phyloP scores from a whole-genome alignment of 352 stramenopile genomes.

The Globisporangium echinulatum region DNA sequence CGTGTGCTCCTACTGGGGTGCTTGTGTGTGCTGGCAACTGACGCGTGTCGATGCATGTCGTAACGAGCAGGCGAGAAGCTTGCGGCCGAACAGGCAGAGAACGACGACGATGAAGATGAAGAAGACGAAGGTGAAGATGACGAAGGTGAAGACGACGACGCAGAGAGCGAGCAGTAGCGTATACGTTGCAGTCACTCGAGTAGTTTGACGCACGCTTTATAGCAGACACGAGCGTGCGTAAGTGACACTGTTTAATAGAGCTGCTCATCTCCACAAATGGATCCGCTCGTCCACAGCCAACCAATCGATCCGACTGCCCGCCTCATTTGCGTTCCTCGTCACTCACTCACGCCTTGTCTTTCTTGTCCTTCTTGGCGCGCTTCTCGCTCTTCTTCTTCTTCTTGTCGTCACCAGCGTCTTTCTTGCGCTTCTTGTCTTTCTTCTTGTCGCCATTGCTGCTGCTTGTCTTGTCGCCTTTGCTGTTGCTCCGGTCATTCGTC shows the following conservation, averaged over 20 bases:
- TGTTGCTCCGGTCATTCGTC: slow-evolving; percentile 20
- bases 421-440: slow-evolving; percentile 47
- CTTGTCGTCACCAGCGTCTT: slow-evolving; percentile 49
- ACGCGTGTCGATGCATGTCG: neutral
- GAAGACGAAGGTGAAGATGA: slow-evolving; percentile 42
- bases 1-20: too few species aligned
- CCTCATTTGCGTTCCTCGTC: slow-evolving; percentile 11
- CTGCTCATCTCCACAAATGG: too few species aligned
- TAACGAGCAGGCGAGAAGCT: slow-evolving; percentile 65
- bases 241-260: too few species aligned
- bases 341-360: slow-evolving; percentile 23
- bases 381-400: slow-evolving; percentile 58
- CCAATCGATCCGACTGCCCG: too few species aligned
- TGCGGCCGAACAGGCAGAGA: slow-evolving; percentile 58
- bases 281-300: too few species aligned
- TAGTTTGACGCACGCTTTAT: too few species aligned
- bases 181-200: too few species aligned
- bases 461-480: slow-evolving; percentile 36
- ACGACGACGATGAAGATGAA: slow-evolving; percentile 49
- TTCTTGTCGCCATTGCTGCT: slow-evolving; percentile 25
- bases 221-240: too few species aligned
- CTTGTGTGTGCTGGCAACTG: neutral
- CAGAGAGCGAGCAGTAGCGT: slow-evolving; percentile 2
- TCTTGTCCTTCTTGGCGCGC: slow-evolving; percentile 60
- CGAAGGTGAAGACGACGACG: slow-evolving; percentile 23